A percentile compares a stretch with the other conserved stretches of the same genome.
phyloP scores from a whole-genome alignment of 129 eudicot species.

The Helianthus annuus region DNA sequence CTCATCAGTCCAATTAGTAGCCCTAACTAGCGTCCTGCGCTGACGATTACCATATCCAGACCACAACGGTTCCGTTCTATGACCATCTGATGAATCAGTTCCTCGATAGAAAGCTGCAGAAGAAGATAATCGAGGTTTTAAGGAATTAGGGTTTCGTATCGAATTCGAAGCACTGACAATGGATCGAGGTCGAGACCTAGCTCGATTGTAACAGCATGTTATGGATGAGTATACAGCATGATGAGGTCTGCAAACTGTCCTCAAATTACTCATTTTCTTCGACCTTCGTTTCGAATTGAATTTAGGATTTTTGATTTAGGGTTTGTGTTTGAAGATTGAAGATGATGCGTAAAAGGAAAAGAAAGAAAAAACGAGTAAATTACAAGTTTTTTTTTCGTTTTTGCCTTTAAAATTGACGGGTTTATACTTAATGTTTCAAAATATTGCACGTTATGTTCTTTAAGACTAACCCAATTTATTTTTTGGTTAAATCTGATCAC shows the following conservation, averaged over 20 bases:
- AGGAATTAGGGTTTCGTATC: constrained; percentile 30
- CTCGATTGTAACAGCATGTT: constrained; percentile 45
- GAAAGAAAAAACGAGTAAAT: background rate
- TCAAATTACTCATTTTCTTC: constrained; percentile 67
- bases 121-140: constrained; percentile 30
- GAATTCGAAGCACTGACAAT: constrained; percentile 39
- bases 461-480: too few species aligned
- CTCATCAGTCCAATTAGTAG: constrained; percentile 77
- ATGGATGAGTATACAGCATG: constrained; percentile 57
- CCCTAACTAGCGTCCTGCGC: constrained; percentile 56
- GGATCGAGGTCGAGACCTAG: constrained; percentile 39
- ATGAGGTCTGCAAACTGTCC: constrained; percentile 64
- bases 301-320: background rate
- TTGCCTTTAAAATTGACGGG: too few species aligned
- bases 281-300: constrained; percentile 5
- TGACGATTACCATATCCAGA: constrained; percentile 48
- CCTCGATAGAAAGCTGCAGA: constrained; percentile 38
- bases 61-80: constrained; percentile 31
- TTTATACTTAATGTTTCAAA: too few species aligned
- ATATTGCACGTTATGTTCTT: too few species aligned
- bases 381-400: too few species aligned
- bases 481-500: too few species aligned
- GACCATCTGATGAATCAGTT: constrained; percentile 35
- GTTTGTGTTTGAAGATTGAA: background rate
- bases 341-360: constrained; percentile 27